Evolutionary conservation across 148 eudicot species (phyloP).

Genomic region (Rhododendron simsii): DNA sequence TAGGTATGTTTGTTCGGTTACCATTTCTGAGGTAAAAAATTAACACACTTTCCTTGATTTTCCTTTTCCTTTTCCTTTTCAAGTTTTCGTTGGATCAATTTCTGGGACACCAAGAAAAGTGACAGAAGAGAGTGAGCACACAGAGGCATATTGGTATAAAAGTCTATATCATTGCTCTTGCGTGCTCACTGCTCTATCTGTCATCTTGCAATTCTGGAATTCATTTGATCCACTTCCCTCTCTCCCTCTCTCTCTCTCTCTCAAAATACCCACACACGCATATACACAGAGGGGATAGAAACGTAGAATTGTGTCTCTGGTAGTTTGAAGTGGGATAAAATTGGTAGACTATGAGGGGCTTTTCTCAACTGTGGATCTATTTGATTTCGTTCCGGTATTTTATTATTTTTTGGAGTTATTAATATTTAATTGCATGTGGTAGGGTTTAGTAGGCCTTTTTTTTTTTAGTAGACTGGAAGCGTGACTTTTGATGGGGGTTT

Average conservation of each 20-base stretch:
- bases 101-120: conserved; percentile 17
- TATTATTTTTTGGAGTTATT: not conserved
- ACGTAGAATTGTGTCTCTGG: too few relatives aligned
- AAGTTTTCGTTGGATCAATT: not conserved
- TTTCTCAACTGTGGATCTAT: not conserved
- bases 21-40: not conserved
- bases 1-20: not conserved
- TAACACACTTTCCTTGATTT: not conserved
- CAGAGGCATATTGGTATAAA: conserved; percentile 44
- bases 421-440: not conserved
- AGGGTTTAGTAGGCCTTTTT: not conserved
- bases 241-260: too few relatives aligned
- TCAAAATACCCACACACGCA: not conserved
- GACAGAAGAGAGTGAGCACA: conserved; percentile 90
- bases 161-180: conserved; percentile 41
- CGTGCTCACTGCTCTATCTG: conserved; percentile 77
- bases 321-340: not conserved
- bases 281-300: too few relatives aligned
- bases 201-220: conserved; percentile 28
- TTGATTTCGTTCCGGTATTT: not conserved
- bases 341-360: not conserved
- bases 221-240: not conserved
- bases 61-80: not conserved
- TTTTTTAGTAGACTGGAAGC: conserved; percentile 15
- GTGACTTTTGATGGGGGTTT: conserved; percentile 38